A percentile compares a stretch with the other conserved stretches of the same genome.
These are phyloP conservation scores for Aspergillus sparsus DNA, from an alignment of 495 filamentous ascomycete genomes.

Conservation along the genomic window DNA sequence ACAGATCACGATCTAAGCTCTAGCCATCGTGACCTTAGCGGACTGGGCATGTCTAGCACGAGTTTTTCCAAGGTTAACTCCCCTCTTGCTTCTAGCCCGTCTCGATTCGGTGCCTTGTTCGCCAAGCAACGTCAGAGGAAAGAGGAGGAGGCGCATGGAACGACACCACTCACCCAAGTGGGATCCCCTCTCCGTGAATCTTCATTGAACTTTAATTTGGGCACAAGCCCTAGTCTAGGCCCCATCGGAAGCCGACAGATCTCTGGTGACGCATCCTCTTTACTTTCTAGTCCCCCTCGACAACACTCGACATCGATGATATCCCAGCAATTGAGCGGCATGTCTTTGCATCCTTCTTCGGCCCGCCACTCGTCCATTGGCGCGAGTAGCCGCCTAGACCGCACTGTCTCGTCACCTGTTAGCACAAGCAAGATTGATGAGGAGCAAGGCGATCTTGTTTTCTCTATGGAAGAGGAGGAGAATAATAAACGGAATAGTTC, in stretches of 20 bases:
- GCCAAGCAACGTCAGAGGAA: constrained; percentile 70
- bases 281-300: constrained; percentile 66
- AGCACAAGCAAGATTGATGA: constrained; percentile 72
- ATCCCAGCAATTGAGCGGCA: constrained; percentile 63
- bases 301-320: constrained; percentile 67
- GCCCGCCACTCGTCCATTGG: constrained; percentile 41
- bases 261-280: constrained; percentile 61
- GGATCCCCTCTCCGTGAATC: constrained; percentile 95
- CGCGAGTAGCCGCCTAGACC: constrained; percentile 40
- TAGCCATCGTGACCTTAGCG: constrained; percentile 60
- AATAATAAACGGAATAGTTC: constrained; percentile 47
- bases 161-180: constrained; percentile 74
- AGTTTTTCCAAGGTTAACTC: constrained; percentile 77
- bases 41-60: constrained; percentile 59
- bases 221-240: constrained; percentile 66
- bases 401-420: constrained; percentile 48
- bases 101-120: constrained; percentile 84
- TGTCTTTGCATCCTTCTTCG: constrained; percentile 50
- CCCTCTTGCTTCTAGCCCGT: constrained; percentile 76
- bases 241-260: constrained; percentile 51
- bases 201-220: constrained; percentile 44
- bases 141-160: constrained; percentile 65
- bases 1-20: constrained; percentile 64
- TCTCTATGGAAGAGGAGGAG: constrained; percentile 76
- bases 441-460: constrained; percentile 69